These are phyloP conservation scores for Andrographis paniculata DNA, from an alignment of 305 asterid species.

Conservation along the genomic window DNA sequence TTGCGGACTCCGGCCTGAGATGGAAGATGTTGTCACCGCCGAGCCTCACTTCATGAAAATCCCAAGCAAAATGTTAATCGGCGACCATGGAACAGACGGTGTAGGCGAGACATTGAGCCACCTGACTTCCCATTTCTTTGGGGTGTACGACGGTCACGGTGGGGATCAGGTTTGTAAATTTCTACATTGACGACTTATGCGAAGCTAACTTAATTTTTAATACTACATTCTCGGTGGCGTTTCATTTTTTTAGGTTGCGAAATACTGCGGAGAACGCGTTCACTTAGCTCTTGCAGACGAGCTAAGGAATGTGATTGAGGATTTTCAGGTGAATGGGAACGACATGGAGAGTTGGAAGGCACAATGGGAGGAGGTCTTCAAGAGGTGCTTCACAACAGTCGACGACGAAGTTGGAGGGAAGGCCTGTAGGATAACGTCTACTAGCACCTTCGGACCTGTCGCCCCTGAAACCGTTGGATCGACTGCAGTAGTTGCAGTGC, in stretches of 20 bases:
- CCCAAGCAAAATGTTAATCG: conserved; percentile 68
- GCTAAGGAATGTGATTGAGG: conserved; percentile 31
- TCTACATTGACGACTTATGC: conserved; percentile 2
- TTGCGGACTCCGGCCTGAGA: conserved; percentile 74
- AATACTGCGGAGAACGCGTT: conserved; percentile 63
- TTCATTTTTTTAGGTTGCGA: conserved; percentile 52
- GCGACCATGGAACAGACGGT: conserved; percentile 41
- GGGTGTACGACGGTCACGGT: conserved; percentile 95
- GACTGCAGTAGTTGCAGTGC: conserved; percentile 75
- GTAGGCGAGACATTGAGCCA: conserved; percentile 53
- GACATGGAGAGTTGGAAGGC: conserved; percentile 37
- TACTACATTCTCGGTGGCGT: background rate
- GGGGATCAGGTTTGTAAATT: conserved; percentile 62
- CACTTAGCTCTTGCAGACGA: conserved; percentile 68
- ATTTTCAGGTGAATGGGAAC: conserved; percentile 27
- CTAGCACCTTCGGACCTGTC: conserved; percentile 40
- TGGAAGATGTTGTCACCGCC: conserved; percentile 68
- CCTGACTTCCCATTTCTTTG: conserved; percentile 69
- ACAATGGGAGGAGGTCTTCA: conserved; percentile 64
- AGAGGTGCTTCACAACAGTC: conserved; percentile 59
- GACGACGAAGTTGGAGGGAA: conserved; percentile 80
- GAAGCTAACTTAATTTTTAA: background rate
- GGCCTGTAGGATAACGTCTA: conserved; percentile 15
- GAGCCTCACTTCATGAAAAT: conserved; percentile 64
- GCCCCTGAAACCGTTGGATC: conserved; percentile 84